phyloP scores from a whole-genome alignment of 1,139 yeast genomes.

The Scheffersomyces stambukii region DNA sequence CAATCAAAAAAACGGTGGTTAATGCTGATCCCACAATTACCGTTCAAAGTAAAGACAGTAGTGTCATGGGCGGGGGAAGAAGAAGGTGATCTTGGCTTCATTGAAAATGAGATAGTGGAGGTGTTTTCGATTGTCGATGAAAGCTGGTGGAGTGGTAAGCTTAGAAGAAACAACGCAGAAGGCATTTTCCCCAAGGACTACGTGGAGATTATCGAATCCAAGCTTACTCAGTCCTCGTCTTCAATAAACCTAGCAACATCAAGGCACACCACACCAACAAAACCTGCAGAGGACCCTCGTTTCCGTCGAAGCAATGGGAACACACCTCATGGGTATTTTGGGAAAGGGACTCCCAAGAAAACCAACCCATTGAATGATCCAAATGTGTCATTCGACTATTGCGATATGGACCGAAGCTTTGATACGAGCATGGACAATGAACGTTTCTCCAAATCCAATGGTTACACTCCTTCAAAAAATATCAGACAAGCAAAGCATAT shows the following conservation, averaged over 20 bases:
- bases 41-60: slow-evolving; percentile 71
- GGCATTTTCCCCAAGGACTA: slow-evolving; percentile 89
- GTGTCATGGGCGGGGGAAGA: slow-evolving; percentile 92
- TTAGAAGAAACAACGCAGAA: slow-evolving; percentile 73
- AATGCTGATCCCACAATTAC: slow-evolving; percentile 33
- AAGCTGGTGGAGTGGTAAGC: slow-evolving; percentile 86
- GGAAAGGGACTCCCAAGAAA: slow-evolving; percentile 15
- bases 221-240: slow-evolving; percentile 13
- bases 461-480: slow-evolving; percentile 13
- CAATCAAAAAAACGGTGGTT: no score
- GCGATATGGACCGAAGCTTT: slow-evolving; percentile 19
- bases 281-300: slow-evolving; percentile 11
- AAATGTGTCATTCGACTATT: slow-evolving; percentile 18
- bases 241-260: slow-evolving; percentile 13
- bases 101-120: slow-evolving; percentile 89
- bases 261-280: slow-evolving; percentile 12
- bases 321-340: slow-evolving; percentile 13
- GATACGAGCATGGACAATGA: slow-evolving; percentile 18
- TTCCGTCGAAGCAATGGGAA: slow-evolving; percentile 12
- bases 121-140: slow-evolving; percentile 80
- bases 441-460: slow-evolving; percentile 3
- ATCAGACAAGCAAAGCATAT: slow-evolving; percentile 15
- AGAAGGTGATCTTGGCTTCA: slow-evolving; percentile 84
- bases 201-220: slow-evolving; percentile 55
- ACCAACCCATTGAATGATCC: slow-evolving; percentile 14